These are phyloP conservation scores for Dorcoceras hygrometricum DNA, from an alignment of 257 asterid genomes.

Conservation along the genomic window DNA sequence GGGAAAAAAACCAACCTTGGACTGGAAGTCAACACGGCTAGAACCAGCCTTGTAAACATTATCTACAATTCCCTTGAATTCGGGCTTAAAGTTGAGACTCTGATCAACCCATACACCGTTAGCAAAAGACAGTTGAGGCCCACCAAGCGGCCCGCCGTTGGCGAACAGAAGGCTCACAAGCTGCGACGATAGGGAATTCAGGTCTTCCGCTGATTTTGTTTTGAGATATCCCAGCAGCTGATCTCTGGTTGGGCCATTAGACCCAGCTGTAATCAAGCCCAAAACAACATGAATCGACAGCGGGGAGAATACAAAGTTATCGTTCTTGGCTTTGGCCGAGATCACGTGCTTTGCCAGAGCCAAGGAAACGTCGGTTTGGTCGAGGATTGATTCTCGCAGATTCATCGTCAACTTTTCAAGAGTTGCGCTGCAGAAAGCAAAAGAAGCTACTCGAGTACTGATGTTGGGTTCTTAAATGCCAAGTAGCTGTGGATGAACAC, in stretches of 20 bases:
- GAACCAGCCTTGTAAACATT: slow-evolving; percentile 47
- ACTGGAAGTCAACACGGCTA: slow-evolving; percentile 42
- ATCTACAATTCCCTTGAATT: slow-evolving; percentile 36
- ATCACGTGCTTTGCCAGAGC: slow-evolving; percentile 42
- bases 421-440: background rate
- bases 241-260: slow-evolving; percentile 39
- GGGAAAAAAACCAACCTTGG: slow-evolving; percentile 34
- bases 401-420: slow-evolving; percentile 34
- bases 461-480: no score
- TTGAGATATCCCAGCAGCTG: slow-evolving; percentile 41
- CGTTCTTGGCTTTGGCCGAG: slow-evolving; percentile 32
- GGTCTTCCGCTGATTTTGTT: slow-evolving; percentile 28
- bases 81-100: slow-evolving; percentile 37
- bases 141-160: slow-evolving; percentile 45
- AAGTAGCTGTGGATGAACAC: no score
- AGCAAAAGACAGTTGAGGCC: slow-evolving; percentile 48
- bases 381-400: slow-evolving; percentile 38
- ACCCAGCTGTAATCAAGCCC: slow-evolving; percentile 46
- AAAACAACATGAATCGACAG: slow-evolving; percentile 48
- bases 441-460: background rate
- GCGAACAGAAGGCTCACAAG: slow-evolving; percentile 39
- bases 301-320: slow-evolving; percentile 54
- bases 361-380: slow-evolving; percentile 44
- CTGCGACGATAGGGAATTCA: slow-evolving; percentile 42
- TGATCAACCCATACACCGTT: slow-evolving; percentile 61